phyloP scores from a whole-genome alignment of 2,329 filamentous ascomycete genomes.

The Trichoderma sp. region DNA sequence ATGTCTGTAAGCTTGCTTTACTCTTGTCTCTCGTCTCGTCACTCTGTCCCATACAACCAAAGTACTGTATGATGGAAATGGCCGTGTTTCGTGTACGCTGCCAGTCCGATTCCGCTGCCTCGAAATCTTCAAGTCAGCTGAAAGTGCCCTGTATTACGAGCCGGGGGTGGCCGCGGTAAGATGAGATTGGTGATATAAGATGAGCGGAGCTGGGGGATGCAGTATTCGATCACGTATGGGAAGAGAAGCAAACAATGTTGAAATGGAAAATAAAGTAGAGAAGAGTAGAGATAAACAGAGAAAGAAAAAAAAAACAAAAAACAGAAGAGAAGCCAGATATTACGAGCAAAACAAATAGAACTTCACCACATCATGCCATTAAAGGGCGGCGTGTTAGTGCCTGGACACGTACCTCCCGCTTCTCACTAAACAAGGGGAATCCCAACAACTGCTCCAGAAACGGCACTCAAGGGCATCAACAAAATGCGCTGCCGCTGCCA shows the following conservation, averaged over 20 bases:
- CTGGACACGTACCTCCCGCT: not conserved
- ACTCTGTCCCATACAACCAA: not conserved
- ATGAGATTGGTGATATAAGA: conserved; percentile 1
- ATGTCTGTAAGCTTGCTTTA: conserved; percentile 22
- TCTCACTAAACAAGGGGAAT: not conserved
- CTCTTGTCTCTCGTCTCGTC: not conserved
- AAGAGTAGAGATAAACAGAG: not conserved
- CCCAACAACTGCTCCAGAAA: not conserved
- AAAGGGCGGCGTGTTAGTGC: not conserved
- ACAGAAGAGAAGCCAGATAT: not conserved
- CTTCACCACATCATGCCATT: not conserved
- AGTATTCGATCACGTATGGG: not conserved
- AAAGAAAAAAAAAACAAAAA: not conserved
- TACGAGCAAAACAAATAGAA: not conserved
- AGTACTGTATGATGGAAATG: not conserved
- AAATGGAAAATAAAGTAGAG: too few species aligned
- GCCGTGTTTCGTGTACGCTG: conserved; percentile 7
- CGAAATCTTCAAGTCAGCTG: not conserved
- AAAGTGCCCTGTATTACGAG: not conserved
- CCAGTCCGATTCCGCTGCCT: not conserved
- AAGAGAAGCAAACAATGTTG: not conserved
- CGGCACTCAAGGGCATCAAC: not conserved
- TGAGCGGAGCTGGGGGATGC: not conserved
- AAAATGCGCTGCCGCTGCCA: not conserved
- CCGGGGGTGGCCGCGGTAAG: not conserved